phyloP scores from a whole-genome alignment of 139 green algal genomes.

The Nannochloris sp. region DNA sequence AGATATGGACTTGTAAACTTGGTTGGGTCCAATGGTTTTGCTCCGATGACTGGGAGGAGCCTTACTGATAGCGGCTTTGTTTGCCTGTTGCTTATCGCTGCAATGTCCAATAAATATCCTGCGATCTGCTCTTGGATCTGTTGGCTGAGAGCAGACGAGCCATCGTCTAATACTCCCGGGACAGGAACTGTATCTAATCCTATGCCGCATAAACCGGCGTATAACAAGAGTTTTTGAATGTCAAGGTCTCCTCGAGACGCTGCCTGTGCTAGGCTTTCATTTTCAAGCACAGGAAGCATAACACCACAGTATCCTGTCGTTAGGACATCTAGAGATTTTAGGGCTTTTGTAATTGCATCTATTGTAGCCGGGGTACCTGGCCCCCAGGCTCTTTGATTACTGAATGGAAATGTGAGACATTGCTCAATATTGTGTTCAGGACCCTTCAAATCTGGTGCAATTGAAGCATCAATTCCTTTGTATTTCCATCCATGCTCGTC shows the following conservation, averaged over 20 bases:
- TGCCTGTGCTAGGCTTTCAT: slow-evolving; percentile 24
- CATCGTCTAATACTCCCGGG: slow-evolving; percentile 9
- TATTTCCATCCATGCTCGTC: slow-evolving; percentile 9
- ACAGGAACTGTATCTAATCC: slow-evolving; percentile 49
- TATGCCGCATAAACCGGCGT: slow-evolving; percentile 39
- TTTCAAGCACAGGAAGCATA: slow-evolving; percentile 50
- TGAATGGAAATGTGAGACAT: neutral
- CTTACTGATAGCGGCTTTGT: slow-evolving; percentile 35
- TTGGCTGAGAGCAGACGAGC: neutral
- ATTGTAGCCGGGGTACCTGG: slow-evolving; percentile 32
- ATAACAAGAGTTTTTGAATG: slow-evolving; percentile 31
- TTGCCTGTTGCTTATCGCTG: slow-evolving; percentile 8
- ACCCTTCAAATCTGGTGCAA: slow-evolving; percentile 28
- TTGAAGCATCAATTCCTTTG: slow-evolving; percentile 34
- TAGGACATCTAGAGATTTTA: slow-evolving; percentile 25
- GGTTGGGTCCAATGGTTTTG: slow-evolving; percentile 14
- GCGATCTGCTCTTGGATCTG: slow-evolving; percentile 5
- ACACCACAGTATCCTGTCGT: slow-evolving; percentile 37
- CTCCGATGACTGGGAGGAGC: slow-evolving; percentile 38
- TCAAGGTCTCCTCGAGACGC: slow-evolving; percentile 14
- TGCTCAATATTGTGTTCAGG: slow-evolving; percentile 11
- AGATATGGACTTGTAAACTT: slow-evolving; percentile 38
- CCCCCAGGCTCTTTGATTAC: slow-evolving; percentile 13
- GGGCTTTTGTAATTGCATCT: slow-evolving; percentile 26
- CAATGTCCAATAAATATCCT: slow-evolving; percentile 13